A percentile compares a stretch with the other conserved stretches of the same genome.
phyloP scores from a whole-genome alignment of 345 rosid genomes.

The Lepidium sativum region DNA sequence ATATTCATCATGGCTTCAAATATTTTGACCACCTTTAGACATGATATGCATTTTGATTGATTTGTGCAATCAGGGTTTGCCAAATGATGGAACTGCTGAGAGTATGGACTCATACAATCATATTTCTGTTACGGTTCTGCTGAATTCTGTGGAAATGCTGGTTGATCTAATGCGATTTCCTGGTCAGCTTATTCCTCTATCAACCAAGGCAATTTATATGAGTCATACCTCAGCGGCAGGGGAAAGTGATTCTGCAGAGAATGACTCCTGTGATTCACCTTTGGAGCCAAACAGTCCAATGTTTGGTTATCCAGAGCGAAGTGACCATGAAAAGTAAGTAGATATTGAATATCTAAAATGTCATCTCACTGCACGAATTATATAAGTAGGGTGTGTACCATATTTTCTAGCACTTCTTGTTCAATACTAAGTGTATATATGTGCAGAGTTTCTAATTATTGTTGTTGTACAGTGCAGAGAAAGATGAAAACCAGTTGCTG shows the following conservation, averaged over 20 bases:
- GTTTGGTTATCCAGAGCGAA: slow-evolving; percentile 25
- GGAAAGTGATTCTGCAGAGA: slow-evolving; percentile 98
- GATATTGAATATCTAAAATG: not conserved
- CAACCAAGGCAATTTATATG: slow-evolving; percentile 81
- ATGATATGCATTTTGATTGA: not conserved
- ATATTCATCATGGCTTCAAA: slow-evolving; percentile 3
- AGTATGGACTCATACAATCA: slow-evolving; percentile 70
- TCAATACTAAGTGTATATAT: not conserved
- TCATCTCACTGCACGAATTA: slow-evolving; percentile 6
- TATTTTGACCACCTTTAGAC: not conserved
- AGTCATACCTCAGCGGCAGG: slow-evolving; percentile 90
- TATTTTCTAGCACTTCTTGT: not conserved
- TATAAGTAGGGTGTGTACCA: not conserved
- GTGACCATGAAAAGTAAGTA: slow-evolving; percentile 24
- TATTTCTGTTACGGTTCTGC: slow-evolving; percentile 76
- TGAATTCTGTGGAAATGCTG: slow-evolving; percentile 80
- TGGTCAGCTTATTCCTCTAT: slow-evolving; percentile 78
- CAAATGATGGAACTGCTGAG: slow-evolving; percentile 81
- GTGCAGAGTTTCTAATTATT: slow-evolving; percentile 13
- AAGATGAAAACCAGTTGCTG: slow-evolving; percentile 58
- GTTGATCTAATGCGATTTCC: slow-evolving; percentile 99
- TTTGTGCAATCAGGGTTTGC: slow-evolving; percentile 59
- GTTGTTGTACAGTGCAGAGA: slow-evolving; percentile 61
- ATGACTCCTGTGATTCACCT: slow-evolving; percentile 98
- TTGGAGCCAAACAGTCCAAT: slow-evolving; percentile 95